Conservation (phyloP, 1,284 basidiomycete genomes). For the Mycosarcoma maydis region DNA sequence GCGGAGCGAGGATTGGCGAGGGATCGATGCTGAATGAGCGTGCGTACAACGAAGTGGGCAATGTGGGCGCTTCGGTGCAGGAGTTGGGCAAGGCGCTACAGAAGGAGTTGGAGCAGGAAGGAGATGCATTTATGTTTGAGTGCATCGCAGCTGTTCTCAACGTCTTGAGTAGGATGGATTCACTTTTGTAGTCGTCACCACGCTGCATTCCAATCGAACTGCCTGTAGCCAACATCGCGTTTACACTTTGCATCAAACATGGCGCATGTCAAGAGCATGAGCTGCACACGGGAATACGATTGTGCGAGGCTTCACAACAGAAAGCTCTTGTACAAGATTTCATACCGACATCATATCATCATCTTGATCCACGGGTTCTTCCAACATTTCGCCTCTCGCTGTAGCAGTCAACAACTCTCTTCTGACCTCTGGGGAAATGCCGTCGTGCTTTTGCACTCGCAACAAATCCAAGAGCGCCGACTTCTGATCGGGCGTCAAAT, state of each 20-base stretch:
- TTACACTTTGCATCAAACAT: no score
- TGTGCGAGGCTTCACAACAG: no score
- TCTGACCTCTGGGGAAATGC: slow-evolving; percentile 89
- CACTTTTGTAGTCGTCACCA: slow-evolving; percentile 30
- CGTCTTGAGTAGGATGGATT: slow-evolving; percentile 60
- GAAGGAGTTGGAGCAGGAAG: slow-evolving; percentile 49
- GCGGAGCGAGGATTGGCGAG: slow-evolving; percentile 40
- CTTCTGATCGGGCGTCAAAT: slow-evolving; percentile 96
- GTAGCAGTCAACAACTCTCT: slow-evolving; percentile 75
- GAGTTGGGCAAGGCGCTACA: slow-evolving; percentile 57
- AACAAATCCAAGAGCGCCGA: slow-evolving; percentile 94
- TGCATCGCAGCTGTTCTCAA: slow-evolving; percentile 61
- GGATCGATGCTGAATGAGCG: slow-evolving; percentile 33
- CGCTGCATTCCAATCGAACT: no score
- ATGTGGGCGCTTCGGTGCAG: slow-evolving; percentile 41
- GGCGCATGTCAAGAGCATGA: no score
- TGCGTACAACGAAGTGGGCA: slow-evolving; percentile 20
- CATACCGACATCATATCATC: slow-evolving; percentile 57
- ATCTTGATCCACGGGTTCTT: slow-evolving; percentile 60
- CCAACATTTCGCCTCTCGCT: slow-evolving; percentile 69
- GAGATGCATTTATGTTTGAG: slow-evolving; percentile 55
- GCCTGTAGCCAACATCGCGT: no score
- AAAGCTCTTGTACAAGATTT: no score
- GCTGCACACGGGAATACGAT: no score
- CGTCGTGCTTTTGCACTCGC: slow-evolving; percentile 83